phyloP scores from a whole-genome alignment of 208 protist species.

The Endotrypanum monterogeii region DNA sequence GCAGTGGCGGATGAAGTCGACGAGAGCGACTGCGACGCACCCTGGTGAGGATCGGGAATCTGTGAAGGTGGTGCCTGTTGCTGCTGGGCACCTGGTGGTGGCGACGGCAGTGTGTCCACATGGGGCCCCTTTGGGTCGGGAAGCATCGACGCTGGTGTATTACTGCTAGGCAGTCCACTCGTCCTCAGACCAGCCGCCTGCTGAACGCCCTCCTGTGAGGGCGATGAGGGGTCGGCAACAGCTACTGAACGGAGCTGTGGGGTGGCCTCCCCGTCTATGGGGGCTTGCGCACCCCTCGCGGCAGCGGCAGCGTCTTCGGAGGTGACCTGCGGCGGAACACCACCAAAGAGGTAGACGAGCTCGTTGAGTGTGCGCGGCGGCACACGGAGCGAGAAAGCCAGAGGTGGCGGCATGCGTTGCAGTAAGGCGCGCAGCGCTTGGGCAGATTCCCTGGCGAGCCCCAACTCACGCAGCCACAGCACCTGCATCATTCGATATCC shows the following conservation, averaged over 20 bases:
- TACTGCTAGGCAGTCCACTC: background rate
- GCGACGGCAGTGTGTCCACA: constrained; percentile 5
- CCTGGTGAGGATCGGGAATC: background rate
- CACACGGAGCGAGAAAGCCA: constrained; percentile 25
- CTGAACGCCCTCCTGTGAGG: background rate
- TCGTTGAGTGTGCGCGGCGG: constrained; percentile 50
- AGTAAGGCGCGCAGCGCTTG: constrained; percentile 22
- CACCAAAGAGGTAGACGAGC: constrained; percentile 45
- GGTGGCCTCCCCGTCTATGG: background rate
- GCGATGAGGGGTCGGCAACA: background rate
- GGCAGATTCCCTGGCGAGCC: constrained; percentile 39
- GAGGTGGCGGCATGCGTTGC: constrained; percentile 29
- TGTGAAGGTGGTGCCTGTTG: constrained; percentile 1
- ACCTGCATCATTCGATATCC: constrained; percentile 71
- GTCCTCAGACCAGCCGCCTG: background rate
- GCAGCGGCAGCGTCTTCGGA: background rate
- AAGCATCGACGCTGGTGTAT: background rate
- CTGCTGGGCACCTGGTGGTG: background rate
- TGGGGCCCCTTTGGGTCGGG: constrained; percentile 3
- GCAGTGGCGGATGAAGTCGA: background rate
- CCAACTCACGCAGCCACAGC: constrained; percentile 73
- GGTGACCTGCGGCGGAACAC: constrained; percentile 17
- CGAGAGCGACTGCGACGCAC: background rate
- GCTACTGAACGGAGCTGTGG: background rate
- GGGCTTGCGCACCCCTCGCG: background rate